Evolutionary conservation across 345 rosid species (phyloP), one percentile per base, ranked within the genome.

Genomic region (Limnanthes douglasii): DNA sequence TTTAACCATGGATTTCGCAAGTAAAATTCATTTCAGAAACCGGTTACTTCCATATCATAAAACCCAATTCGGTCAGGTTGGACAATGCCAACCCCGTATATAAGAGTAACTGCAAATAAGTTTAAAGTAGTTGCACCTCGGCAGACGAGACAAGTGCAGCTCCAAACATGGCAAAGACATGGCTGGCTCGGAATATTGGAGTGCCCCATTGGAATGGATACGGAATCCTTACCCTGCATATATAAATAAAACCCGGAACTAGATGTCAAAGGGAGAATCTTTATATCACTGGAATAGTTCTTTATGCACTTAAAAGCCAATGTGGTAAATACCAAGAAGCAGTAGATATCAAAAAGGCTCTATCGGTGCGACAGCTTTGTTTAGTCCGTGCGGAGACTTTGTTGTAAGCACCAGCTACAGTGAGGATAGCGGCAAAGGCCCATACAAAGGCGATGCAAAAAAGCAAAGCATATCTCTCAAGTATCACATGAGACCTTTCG

Each of bases 151-250:
- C 98, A 48, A 90, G 70, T 14, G 92, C 82, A 18, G 93, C 85
- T 36, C 96, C 98, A 44, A 84, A 58, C 98, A 84, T 90, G 34
- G 88, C 98, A 33, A 90, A 90, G 32, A 84, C 85, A 53, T 84
- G 98, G 68, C 75, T 73, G 22, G 96, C 98, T 63, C 68, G 68
- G 51, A 90, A 90, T 63, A 84, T 64, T 2, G 98, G 98, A 47
- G 98, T 64, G 39, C 94, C 98, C 94, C 94, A 90, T 50, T 90
- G 98, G 45, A 90, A 80, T 3, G 98, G 98, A 44, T 84, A 84
- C 9, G 96, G 96, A 27, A 90, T 41, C 44, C 68, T 80, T 41
- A 90, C 69, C 98, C 98, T 90, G 49, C 17, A 53, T 11, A 9
- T 36, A 52, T 8, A 28, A 21, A 63, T 34, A 49, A 18, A 45